Evolutionary conservation across 805 yeast species (phyloP).

Genomic region (Hanseniaspora occidentalis): DNA sequence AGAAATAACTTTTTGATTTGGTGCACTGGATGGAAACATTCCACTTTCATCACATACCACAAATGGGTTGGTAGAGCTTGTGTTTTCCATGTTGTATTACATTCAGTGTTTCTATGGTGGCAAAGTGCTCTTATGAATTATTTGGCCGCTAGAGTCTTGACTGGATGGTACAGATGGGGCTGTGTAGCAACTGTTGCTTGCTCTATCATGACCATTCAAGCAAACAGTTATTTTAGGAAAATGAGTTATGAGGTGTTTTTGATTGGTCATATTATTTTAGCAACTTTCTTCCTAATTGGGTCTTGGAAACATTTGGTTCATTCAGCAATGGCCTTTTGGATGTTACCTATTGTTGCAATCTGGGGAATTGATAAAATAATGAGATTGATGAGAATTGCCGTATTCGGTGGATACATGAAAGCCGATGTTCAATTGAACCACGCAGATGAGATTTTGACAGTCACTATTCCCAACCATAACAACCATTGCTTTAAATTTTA

Average conservation of each 20-base stretch:
- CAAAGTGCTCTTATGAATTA: slow-evolving; percentile 28
- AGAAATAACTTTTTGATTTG: slow-evolving; percentile 54
- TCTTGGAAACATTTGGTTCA: slow-evolving; percentile 32
- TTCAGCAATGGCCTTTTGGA: slow-evolving; percentile 38
- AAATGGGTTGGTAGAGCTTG: slow-evolving; percentile 47
- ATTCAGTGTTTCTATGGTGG: slow-evolving; percentile 43
- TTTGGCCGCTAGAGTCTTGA: slow-evolving; percentile 27
- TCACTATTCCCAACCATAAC: slow-evolving; percentile 7
- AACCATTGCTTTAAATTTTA: slow-evolving; percentile 1
- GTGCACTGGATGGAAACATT: slow-evolving; percentile 50
- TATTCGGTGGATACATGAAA: slow-evolving; percentile 46
- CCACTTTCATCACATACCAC: slow-evolving; percentile 52
- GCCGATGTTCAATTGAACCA: slow-evolving; percentile 25
- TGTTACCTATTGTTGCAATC: slow-evolving; percentile 43
- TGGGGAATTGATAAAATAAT: slow-evolving; percentile 61
- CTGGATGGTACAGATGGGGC: slow-evolving; percentile 30
- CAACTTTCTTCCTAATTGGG: slow-evolving; percentile 33
- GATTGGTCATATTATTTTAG: slow-evolving; percentile 31
- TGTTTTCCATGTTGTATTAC: slow-evolving; percentile 37
- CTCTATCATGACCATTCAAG: slow-evolving; percentile 31
- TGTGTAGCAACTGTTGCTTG: slow-evolving; percentile 25
- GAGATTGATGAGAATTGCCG: slow-evolving; percentile 40
- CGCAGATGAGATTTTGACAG: slow-evolving; percentile 8
- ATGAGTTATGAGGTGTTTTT: slow-evolving; percentile 36
- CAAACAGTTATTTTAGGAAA: slow-evolving; percentile 32